phyloP scores from a whole-genome alignment of 345 rosid genomes.

The Hevea brasiliensis region DNA sequence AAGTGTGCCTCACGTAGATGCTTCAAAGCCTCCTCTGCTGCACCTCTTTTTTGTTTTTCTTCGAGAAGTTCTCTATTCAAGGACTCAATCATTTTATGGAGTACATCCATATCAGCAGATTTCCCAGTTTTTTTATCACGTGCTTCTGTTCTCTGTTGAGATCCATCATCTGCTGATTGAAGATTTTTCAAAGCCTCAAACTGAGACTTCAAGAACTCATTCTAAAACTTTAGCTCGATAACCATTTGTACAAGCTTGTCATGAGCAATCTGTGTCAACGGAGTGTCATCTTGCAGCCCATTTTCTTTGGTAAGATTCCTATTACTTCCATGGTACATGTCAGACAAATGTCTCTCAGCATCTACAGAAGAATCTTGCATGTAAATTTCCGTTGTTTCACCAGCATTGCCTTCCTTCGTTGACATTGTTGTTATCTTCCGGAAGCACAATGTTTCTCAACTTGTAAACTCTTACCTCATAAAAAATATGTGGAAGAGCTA shows the following conservation, averaged over 20 bases:
- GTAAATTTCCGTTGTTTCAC: slow-evolving; percentile 36
- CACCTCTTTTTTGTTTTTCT: slow-evolving; percentile 71
- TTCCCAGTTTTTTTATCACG: slow-evolving; percentile 26
- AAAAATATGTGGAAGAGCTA: not conserved
- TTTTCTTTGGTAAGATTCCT: slow-evolving; percentile 43
- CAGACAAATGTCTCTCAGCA: slow-evolving; percentile 32
- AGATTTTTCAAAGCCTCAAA: slow-evolving; percentile 48
- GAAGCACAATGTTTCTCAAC: not conserved
- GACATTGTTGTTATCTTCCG: slow-evolving; percentile 37
- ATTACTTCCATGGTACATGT: slow-evolving; percentile 16
- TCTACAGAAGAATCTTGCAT: slow-evolving; percentile 31
- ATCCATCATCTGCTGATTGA: slow-evolving; percentile 25
- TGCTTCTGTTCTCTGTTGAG: slow-evolving; percentile 27
- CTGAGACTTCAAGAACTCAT: slow-evolving; percentile 73
- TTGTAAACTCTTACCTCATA: slow-evolving; percentile 5
- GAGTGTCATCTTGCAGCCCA: slow-evolving; percentile 27
- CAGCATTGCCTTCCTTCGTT: slow-evolving; percentile 35
- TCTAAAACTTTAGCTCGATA: slow-evolving; percentile 65
- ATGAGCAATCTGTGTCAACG: slow-evolving; percentile 24
- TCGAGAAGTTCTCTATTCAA: slow-evolving; percentile 59
- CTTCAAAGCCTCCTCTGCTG: slow-evolving; percentile 83
- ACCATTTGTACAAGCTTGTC: slow-evolving; percentile 64
- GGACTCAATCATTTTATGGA: slow-evolving; percentile 48
- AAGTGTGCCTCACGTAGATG: slow-evolving; percentile 69
- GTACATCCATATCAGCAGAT: slow-evolving; percentile 36